Conservation (phyloP, 2,329 filamentous ascomycete genomes). For the Fusarium staphyleae region DNA sequence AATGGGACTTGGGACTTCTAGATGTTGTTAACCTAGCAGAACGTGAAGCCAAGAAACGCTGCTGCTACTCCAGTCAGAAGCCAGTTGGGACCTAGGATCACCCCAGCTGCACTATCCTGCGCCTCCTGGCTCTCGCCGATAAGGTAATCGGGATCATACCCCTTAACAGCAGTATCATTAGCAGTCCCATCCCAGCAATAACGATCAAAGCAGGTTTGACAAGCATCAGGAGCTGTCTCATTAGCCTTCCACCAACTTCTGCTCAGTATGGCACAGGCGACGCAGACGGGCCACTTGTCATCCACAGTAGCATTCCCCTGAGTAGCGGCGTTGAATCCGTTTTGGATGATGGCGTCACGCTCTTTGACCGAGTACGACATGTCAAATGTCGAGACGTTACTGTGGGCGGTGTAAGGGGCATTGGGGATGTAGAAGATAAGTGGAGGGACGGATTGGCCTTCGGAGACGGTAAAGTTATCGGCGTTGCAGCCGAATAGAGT, state of each 20-base stretch:
- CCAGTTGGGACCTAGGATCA: no score
- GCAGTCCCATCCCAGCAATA: slow-evolving; percentile 87
- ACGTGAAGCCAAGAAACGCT: no score
- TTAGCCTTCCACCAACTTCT: slow-evolving; percentile 72
- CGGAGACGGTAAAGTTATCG: slow-evolving; percentile 37
- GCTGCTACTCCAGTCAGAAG: no score
- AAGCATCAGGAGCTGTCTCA: slow-evolving; percentile 69
- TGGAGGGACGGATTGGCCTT: slow-evolving; percentile 61
- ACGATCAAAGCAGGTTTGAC: slow-evolving; percentile 72
- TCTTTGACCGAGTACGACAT: slow-evolving; percentile 65
- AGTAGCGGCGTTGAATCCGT: slow-evolving; percentile 82
- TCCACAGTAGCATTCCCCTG: slow-evolving; percentile 78
- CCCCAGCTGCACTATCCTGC: no score
- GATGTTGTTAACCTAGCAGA: no score
- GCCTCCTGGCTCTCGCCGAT: neutral
- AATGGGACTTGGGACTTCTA: no score
- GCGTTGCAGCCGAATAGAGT: slow-evolving; percentile 70
- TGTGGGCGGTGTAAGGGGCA: slow-evolving; percentile 71
- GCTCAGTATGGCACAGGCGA: slow-evolving; percentile 80
- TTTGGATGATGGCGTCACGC: slow-evolving; percentile 78
- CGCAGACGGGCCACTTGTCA: slow-evolving; percentile 74
- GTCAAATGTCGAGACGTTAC: slow-evolving; percentile 77
- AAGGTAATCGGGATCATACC: slow-evolving; percentile 2
- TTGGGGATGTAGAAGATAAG: slow-evolving; percentile 82
- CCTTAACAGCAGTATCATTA: slow-evolving; percentile 18